These are phyloP conservation scores for Nakazawaea holstii DNA, from an alignment of 805 yeast species.

Conservation along the genomic window DNA sequence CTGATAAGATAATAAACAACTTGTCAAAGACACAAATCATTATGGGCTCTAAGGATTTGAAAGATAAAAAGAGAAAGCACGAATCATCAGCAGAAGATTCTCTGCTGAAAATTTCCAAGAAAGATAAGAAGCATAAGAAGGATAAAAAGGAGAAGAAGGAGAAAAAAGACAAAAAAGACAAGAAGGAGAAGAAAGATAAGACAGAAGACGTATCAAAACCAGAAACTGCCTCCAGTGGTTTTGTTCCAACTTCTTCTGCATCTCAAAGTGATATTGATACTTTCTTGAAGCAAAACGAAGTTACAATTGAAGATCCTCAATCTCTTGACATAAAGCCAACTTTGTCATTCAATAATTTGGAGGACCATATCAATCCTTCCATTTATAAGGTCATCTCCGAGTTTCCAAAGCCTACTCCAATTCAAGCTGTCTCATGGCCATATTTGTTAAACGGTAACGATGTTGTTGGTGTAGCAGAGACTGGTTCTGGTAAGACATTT, in stretches of 20 bases:
- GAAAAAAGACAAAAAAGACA: constrained; percentile 29
- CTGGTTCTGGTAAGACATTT: constrained; percentile 96
- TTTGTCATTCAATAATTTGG: constrained; percentile 58
- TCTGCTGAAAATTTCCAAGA: constrained; percentile 21
- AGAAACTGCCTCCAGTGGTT: constrained; percentile 13
- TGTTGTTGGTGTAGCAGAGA: constrained; percentile 96
- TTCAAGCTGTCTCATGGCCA: constrained; percentile 95
- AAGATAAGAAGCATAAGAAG: constrained; percentile 21
- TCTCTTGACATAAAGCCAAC: constrained; percentile 57
- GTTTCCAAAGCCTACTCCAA: constrained; percentile 91
- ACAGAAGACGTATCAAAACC: constrained; percentile 26
- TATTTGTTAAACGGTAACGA: constrained; percentile 72
- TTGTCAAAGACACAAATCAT: background rate
- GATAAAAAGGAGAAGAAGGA: constrained; percentile 26
- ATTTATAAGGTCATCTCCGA: constrained; percentile 58
- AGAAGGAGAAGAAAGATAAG: constrained; percentile 34
- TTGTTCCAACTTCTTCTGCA: constrained; percentile 28
- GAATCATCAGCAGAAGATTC: constrained; percentile 12
- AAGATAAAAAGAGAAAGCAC: constrained; percentile 24
- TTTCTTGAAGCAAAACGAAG: constrained; percentile 68
- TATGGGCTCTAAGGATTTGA: constrained; percentile 16
- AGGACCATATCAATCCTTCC: constrained; percentile 40
- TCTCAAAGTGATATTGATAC: constrained; percentile 53
- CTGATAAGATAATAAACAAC: background rate
- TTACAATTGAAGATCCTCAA: constrained; percentile 67